These are phyloP conservation scores for Hirschioporus abietinus DNA, from an alignment of 768 basidiomycete species.

Conservation along the genomic window DNA sequence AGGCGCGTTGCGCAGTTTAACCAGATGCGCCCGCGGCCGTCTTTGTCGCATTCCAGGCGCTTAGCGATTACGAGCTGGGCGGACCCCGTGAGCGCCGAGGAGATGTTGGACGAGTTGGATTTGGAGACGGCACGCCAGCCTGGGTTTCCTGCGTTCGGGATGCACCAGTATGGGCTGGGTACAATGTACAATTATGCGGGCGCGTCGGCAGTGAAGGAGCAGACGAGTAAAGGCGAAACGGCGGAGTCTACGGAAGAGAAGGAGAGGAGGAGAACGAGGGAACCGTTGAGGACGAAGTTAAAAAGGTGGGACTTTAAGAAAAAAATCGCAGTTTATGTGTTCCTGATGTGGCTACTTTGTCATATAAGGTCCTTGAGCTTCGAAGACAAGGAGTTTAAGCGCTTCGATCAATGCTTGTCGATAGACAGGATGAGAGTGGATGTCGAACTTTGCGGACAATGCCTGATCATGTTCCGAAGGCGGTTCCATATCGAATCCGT, in stretches of 20 bases:
- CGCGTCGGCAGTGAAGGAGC: not conserved
- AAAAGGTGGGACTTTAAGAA: not conserved
- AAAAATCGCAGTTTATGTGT: conserved; percentile 21
- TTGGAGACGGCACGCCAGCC: not conserved
- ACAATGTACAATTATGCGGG: not conserved
- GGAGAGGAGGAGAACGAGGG: conserved; percentile 11
- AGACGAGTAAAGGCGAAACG: conserved; percentile 20
- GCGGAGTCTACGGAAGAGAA: conserved; percentile 17
- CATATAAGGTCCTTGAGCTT: conserved; percentile 9
- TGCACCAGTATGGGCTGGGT: not conserved
- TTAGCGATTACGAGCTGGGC: conserved; percentile 44
- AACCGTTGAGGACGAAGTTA: conserved; percentile 10
- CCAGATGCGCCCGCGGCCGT: not conserved
- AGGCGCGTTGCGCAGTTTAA: not conserved
- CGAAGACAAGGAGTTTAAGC: not conserved
- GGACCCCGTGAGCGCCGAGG: conserved; percentile 42
- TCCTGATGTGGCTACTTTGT: conserved; percentile 17
- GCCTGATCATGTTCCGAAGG: conserved; percentile 63
- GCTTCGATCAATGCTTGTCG: conserved; percentile 26
- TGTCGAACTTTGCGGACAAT: conserved; percentile 71
- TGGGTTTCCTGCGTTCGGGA: not conserved
- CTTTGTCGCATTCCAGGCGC: not conserved
- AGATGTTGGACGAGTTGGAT: conserved; percentile 25
- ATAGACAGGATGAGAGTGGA: conserved; percentile 70
- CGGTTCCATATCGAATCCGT: conserved; percentile 66